These are phyloP conservation scores for Sphagnurus paluster DNA, from an alignment of 1,284 basidiomycete genomes.

Conservation along the genomic window DNA sequence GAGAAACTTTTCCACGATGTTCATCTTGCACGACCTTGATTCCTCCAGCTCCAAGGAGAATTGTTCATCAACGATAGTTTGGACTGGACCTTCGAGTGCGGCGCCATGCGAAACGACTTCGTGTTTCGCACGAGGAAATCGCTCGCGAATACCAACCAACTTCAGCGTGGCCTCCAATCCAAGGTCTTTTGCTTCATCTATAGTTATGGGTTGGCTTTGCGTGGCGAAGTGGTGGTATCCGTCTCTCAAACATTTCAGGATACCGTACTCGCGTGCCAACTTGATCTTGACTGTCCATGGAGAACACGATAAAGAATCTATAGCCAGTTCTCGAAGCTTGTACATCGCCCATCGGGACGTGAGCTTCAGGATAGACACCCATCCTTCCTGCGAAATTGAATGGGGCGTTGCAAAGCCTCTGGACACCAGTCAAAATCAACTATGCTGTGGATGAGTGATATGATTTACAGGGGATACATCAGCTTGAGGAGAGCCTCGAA, in stretches of 20 bases:
- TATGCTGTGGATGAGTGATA: neutral
- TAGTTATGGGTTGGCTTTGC: neutral
- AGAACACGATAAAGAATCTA: neutral
- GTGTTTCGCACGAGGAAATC: no score
- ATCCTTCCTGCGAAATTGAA: slow-evolving; percentile 1
- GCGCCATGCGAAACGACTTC: no score
- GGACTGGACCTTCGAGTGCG: no score
- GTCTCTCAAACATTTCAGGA: neutral
- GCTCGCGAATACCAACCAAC: slow-evolving; percentile 1
- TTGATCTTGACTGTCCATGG: neutral
- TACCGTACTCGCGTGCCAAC: slow-evolving; percentile 1
- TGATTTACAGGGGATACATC: slow-evolving; percentile 7
- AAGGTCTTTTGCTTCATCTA: slow-evolving; percentile 2
- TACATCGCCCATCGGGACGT: slow-evolving; percentile 8
- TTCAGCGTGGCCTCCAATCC: slow-evolving; percentile 1
- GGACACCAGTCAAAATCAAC: neutral
- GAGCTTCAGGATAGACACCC: slow-evolving; percentile 11
- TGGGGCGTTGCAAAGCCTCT: neutral
- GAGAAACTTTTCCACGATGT: neutral
- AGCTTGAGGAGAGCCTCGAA: slow-evolving; percentile 7
- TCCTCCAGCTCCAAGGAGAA: neutral
- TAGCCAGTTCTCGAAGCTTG: slow-evolving; percentile 5
- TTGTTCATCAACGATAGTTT: slow-evolving; percentile 1
- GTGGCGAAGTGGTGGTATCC: neutral
- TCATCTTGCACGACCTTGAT: neutral